Base-by-base conservation (phyloP, 352 stramenopile species). In the Phytophthora chlamydospora region DNA sequence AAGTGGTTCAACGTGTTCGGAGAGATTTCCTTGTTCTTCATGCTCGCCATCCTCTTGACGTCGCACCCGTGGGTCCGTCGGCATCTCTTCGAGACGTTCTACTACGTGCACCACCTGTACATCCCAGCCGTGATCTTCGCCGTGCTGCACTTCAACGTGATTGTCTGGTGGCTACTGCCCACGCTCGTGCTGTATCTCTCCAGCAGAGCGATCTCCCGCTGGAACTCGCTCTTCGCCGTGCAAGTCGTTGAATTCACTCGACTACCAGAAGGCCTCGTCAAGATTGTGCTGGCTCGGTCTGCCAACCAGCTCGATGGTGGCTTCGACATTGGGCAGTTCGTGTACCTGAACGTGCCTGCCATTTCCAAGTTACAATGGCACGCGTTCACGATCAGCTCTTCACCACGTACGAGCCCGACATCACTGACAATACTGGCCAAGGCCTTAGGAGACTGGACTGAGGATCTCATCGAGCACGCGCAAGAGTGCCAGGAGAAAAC, bases 1-100 rank as follows among this genome's bases (percentile, higher is more conserved):
- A 71, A 70, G 24, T 90, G 80, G 78, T 75, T 85, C 61, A 90
- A 90, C 38, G 66, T 84, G 13, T 88, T 85, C 40, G 80, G 80
- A n/a, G 68, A 82, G 56, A 73, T 88, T 40, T 80, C 76, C 13
- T 43, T 87, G 11, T 43, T 86, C 33, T 71, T 72, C 56, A 63
- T 89, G 50, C 48, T 83, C 12, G 27, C 65, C 2, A 41, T 83
- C 12, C 62, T 66, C 32, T 54, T 57, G 4, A 84, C 78, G 3
- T 84, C 80, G 6, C 56, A 85, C n/a, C 77, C 80, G 36, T 81
- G 58, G 51, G 67, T 89, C 33, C 77, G 77, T 24, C 71, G 80
- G 4, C 38, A 54, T 33, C 60, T 80, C 24, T 90, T 81, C 40
- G 68, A 78, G n/a, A 68, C 66, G 1, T 89, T 90, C 44, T 86